phyloP scores from a whole-genome alignment of 495 filamentous ascomycete genomes.

The Podospora anserina region DNA sequence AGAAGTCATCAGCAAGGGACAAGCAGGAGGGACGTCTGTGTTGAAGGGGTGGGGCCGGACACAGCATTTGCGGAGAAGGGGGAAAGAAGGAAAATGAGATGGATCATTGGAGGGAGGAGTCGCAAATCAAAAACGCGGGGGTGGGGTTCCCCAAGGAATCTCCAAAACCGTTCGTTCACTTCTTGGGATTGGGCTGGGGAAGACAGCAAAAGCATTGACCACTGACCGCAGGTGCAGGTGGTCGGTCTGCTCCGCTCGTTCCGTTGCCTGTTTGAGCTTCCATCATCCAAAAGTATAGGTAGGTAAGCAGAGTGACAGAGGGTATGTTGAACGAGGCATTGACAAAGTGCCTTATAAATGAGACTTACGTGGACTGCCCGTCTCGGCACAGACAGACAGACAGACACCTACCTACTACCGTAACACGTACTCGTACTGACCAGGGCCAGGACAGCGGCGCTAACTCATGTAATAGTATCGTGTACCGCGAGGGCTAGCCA shows the following conservation, averaged over 20 bases:
- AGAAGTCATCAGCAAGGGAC: not conserved
- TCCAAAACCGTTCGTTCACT: constrained; percentile 17
- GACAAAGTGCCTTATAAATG: constrained; percentile 4
- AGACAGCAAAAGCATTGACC: not conserved
- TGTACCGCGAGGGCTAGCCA: not conserved
- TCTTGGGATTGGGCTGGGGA: not conserved
- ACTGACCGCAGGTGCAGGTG: not conserved
- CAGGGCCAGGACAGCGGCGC: not conserved
- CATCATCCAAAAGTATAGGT: not conserved
- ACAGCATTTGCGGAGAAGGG: constrained; percentile 12
- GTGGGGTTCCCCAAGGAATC: constrained; percentile 18
- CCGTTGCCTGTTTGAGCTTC: constrained; percentile 12
- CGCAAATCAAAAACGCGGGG: constrained; percentile 25
- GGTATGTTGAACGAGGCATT: not conserved
- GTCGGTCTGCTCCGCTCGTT: constrained; percentile 4
- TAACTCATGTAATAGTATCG: not conserved
- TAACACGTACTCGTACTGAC: not conserved
- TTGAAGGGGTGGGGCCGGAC: not conserved
- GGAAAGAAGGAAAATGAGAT: constrained; percentile 12
- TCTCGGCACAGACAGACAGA: not conserved
- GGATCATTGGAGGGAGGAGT: constrained; percentile 5
- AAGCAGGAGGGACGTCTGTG: not conserved
- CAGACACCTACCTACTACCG: no score
- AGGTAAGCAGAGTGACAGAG: not conserved
- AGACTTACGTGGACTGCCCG: constrained; percentile 9